phyloP scores from a whole-genome alignment of 805 yeast species.

The Ogataea pini region DNA sequence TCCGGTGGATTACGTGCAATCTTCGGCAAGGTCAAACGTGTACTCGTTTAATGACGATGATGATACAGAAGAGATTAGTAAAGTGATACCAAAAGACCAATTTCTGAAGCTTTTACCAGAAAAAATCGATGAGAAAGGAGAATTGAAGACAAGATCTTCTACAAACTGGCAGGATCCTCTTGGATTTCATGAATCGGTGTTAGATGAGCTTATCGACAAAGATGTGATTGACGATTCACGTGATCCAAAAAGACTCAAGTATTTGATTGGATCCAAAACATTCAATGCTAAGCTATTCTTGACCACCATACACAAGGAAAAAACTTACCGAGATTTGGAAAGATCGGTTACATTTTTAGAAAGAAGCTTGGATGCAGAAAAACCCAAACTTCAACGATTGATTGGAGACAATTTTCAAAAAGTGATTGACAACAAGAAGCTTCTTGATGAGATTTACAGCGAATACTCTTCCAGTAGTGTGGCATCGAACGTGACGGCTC shows the following conservation, averaged over 20 bases:
- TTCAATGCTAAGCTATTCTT: conserved; percentile 61
- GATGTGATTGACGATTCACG: conserved; percentile 41
- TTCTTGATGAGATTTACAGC: conserved; percentile 58
- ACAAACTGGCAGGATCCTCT: conserved; percentile 48
- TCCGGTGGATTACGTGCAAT: conserved; percentile 37
- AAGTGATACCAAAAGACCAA: conserved; percentile 27
- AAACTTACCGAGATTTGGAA: conserved; percentile 51
- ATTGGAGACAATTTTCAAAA: conserved; percentile 62
- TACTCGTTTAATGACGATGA: conserved; percentile 11
- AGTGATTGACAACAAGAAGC: conserved; percentile 65
- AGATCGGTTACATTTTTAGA: conserved; percentile 51
- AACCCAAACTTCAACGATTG: conserved; percentile 48
- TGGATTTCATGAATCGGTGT: conserved; percentile 49
- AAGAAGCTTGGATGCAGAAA: conserved; percentile 47
- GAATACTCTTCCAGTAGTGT: conserved; percentile 44
- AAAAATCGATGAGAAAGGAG: conserved; percentile 11
- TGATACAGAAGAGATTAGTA: conserved; percentile 15
- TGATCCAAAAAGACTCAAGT: conserved; percentile 40
- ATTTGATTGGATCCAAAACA: conserved; percentile 54
- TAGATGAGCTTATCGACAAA: conserved; percentile 42
- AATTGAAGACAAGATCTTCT: not conserved
- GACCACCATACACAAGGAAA: conserved; percentile 54
- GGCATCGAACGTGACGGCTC: conserved; percentile 16
- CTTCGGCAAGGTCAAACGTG: conserved; percentile 22
- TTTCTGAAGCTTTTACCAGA: conserved; percentile 28